Evolutionary conservation across 202 grass and related monocot genomes (phyloP).

Genomic region (Elaeis oleifera): DNA sequence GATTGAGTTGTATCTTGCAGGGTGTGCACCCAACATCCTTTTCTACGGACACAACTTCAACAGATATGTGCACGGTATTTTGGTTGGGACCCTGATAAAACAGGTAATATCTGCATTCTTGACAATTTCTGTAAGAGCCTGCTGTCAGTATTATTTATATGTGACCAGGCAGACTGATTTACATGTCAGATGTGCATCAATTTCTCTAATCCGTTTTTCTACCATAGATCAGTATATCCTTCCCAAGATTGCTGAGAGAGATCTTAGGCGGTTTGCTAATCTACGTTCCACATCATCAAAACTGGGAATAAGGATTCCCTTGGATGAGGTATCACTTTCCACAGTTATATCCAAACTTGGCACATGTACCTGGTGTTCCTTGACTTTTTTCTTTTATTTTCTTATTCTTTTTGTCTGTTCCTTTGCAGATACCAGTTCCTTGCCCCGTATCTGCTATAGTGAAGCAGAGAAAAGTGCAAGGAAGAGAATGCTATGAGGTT

Average conservation of each 20-base stretch:
- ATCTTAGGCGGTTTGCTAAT: conserved; percentile 77
- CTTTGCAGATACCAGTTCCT: conserved; percentile 61
- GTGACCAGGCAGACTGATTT: conserved; percentile 9
- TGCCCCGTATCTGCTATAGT: conserved; percentile 59
- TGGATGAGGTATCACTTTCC: conserved; percentile 29
- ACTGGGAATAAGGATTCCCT: conserved; percentile 40
- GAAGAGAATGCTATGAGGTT: conserved; percentile 75
- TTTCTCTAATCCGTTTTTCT: not conserved
- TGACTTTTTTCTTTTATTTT: conserved; percentile 24
- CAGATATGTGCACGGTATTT: conserved; percentile 64
- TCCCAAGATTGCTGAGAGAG: conserved; percentile 93
- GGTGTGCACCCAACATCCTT: conserved; percentile 44
- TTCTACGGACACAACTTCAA: conserved; percentile 55
- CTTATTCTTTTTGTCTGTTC: conserved; percentile 1
- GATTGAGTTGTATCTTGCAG: conserved; percentile 28
- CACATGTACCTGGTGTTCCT: conserved; percentile 1
- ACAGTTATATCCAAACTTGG: not conserved
- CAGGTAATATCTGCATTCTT: conserved; percentile 37
- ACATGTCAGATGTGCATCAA: not conserved
- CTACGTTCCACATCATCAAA: conserved; percentile 49
- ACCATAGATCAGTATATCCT: conserved; percentile 80
- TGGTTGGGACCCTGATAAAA: conserved; percentile 72
- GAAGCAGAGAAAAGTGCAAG: conserved; percentile 60
- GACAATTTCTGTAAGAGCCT: not conserved
- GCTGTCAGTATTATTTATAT: conserved; percentile 9